A percentile compares a stretch with the other conserved stretches of the same genome.
These are phyloP conservation scores for Pseudogymnoascus destructans DNA, from an alignment of 2,329 filamentous ascomycete genomes.

Conservation along the genomic window DNA sequence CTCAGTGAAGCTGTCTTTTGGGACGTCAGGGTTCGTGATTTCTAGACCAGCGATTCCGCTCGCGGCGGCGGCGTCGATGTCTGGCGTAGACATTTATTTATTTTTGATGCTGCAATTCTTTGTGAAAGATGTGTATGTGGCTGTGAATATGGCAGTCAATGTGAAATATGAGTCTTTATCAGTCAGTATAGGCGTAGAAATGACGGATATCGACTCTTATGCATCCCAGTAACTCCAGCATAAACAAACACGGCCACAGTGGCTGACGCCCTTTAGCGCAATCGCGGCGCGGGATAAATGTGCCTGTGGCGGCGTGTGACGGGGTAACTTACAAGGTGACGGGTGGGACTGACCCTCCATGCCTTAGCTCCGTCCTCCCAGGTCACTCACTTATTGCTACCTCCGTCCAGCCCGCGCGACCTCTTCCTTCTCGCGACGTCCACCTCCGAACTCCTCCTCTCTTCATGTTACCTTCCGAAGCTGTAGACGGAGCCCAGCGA, in stretches of 20 bases:
- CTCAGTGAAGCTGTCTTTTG: conserved; percentile 13
- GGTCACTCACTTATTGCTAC: conserved; percentile 6
- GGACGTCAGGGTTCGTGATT: not conserved
- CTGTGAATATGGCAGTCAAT: not conserved
- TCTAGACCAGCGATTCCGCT: conserved; percentile 4
- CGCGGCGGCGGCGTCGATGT: not conserved
- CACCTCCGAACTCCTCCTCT: not conserved
- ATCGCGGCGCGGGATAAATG: conserved; percentile 1
- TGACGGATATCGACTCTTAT: not conserved
- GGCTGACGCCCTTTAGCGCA: conserved; percentile 3
- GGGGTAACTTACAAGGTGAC: conserved; percentile 5
- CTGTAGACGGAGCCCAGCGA: conserved; percentile 28
- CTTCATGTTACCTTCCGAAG: conserved; percentile 14
- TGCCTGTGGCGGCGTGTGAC: conserved; percentile 7
- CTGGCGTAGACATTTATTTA: conserved; percentile 4
- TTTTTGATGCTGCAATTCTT: not conserved
- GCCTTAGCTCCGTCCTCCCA: conserved; percentile 4
- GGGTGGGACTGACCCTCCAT: conserved; percentile 5
- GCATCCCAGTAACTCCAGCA: not conserved
- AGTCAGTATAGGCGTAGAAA: not conserved
- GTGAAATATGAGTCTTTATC: conserved; percentile 1
- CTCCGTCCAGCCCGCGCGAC: not conserved
- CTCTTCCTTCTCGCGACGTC: not conserved
- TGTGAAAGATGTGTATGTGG: not conserved
- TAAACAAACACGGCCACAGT: conserved; percentile 9